These are phyloP conservation scores for Boletus edulis DNA, from an alignment of 768 basidiomycete species.

Conservation along the genomic window DNA sequence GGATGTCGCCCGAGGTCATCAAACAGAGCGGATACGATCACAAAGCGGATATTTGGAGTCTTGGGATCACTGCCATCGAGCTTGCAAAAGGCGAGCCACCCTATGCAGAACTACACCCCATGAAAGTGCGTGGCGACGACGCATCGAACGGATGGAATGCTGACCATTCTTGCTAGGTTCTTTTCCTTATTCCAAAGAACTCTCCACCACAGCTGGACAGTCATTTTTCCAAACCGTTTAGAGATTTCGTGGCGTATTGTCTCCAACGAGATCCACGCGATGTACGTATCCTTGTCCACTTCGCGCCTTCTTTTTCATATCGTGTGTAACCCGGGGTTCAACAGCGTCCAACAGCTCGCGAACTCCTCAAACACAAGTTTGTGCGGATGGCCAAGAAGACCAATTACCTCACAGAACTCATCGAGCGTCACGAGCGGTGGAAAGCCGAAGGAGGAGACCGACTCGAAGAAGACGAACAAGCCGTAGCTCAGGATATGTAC, in stretches of 20 bases:
- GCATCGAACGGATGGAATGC: background rate
- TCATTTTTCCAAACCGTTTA: constrained; percentile 89
- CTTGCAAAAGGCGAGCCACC: constrained; percentile 97
- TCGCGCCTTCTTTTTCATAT: background rate
- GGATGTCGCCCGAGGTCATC: constrained; percentile 99
- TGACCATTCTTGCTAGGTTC: constrained; percentile 51
- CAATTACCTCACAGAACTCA: constrained; percentile 90
- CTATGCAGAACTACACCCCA: constrained; percentile 96
- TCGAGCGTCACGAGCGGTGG: constrained; percentile 94
- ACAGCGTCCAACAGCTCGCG: constrained; percentile 91
- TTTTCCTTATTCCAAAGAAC: constrained; percentile 98
- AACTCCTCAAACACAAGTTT: constrained; percentile 95
- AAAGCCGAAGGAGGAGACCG: constrained; percentile 83
- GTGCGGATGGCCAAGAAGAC: constrained; percentile 94
- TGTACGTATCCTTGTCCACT: constrained; percentile 42
- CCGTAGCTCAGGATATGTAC: constrained; percentile 61
- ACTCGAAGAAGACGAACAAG: constrained; percentile 67
- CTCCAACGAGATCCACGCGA: constrained; percentile 92
- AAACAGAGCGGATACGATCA: constrained; percentile 99
- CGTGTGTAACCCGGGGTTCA: constrained; percentile 17
- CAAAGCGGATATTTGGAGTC: constrained; percentile 98
- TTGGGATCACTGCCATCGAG: constrained; percentile 97
- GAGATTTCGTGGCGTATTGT: constrained; percentile 92
- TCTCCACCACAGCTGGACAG: constrained; percentile 89
- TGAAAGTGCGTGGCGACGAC: constrained; percentile 69